Percentiles rank a stretch among this genome's conserved stretches.
phyloP scores from a whole-genome alignment of 2,329 filamentous ascomycete genomes.

The Ploettnerulaceae sp. region DNA sequence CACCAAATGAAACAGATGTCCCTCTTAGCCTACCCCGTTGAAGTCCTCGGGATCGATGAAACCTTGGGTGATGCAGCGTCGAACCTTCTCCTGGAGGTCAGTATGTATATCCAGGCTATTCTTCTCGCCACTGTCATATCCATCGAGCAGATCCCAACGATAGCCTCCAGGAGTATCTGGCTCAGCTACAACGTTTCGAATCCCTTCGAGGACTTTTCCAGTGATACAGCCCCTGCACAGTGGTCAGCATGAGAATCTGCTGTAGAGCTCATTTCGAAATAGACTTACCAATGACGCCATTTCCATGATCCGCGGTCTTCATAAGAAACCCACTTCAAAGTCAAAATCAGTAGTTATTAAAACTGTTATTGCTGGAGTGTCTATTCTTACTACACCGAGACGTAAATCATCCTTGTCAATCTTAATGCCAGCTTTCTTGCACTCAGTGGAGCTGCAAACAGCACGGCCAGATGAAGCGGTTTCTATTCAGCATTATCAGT shows the following conservation, averaged over 20 bases:
- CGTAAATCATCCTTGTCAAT: conserved; percentile 76
- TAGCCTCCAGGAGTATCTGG: conserved; percentile 46
- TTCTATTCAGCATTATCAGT: conserved; percentile 47
- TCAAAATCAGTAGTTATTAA: background rate
- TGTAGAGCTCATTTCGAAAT: background rate
- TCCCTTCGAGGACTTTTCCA: conserved; percentile 63
- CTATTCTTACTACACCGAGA: conserved; percentile 49
- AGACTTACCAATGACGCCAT: conserved; percentile 80
- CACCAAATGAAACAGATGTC: background rate
- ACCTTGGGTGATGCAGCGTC: conserved; percentile 65
- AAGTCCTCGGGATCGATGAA: conserved; percentile 84
- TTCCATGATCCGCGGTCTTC: conserved; percentile 56
- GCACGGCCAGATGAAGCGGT: conserved; percentile 66
- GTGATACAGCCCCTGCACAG: conserved; percentile 77
- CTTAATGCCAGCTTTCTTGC: conserved; percentile 66
- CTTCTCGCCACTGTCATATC: conserved; percentile 78
- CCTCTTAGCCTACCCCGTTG: conserved; percentile 59
- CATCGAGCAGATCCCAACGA: conserved; percentile 43
- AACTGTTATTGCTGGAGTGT: background rate
- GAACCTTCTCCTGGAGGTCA: conserved; percentile 68
- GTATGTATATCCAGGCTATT: conserved; percentile 38
- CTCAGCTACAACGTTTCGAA: conserved; percentile 51
- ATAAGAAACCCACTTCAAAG: conserved; percentile 54
- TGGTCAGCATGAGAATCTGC: background rate
- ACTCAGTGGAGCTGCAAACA: conserved; percentile 63